Base-by-base conservation (phyloP, 2,329 filamentous ascomycete genomes). In the Colletotrichum sojae region DNA sequence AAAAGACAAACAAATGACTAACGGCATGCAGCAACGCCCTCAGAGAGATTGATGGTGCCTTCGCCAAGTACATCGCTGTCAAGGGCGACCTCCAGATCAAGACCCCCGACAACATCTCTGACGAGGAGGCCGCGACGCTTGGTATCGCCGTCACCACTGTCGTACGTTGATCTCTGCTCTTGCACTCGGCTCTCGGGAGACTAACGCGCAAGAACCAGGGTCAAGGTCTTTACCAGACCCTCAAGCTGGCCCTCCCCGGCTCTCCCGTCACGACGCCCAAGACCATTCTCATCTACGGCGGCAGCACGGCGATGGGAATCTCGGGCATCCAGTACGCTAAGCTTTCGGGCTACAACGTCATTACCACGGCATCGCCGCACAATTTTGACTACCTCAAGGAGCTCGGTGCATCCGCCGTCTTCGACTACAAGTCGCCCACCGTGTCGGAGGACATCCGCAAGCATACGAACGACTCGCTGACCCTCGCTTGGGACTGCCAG, bases 271-370 rank as follows among this genome's bases (percentile, higher is more conserved):
- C 76, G 39, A 76, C 79, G 20, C 75, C 79, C 66, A 48, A 75
- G 80, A 67, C 76, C 2, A 74, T 85, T 63, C 75, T 83, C 51
- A 79, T 81, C 69, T 82, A 83, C 56, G 82, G 80, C 54, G 80
- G 79, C n/a, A 85, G 85, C 75, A 88, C 83, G 40, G 86, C 85
- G 22, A 87, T 86, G n/a, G 83, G 83, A 79, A 85, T 86, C 72
- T 85, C 85, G 73, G 79, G 76, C 6, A 79, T 82, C 65, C 79
- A 81, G 65, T 79, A 73, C 71, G 79, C 78, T 39, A 79, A 78
- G 71, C 71, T 75, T n/a, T 81, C 80, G 3, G 80, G 80, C 4
- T 73, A 76, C 4, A 72, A 61, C 5, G 75, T 80, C 18, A 64
- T 78, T 54, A 64, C 78, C 31, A 79, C 77, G 9, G 57, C 75